Evolutionary conservation across 106 monocot genomes (phyloP), one percentile per base, ranked within the genome.

Genomic region (Chionographis japonica): DNA sequence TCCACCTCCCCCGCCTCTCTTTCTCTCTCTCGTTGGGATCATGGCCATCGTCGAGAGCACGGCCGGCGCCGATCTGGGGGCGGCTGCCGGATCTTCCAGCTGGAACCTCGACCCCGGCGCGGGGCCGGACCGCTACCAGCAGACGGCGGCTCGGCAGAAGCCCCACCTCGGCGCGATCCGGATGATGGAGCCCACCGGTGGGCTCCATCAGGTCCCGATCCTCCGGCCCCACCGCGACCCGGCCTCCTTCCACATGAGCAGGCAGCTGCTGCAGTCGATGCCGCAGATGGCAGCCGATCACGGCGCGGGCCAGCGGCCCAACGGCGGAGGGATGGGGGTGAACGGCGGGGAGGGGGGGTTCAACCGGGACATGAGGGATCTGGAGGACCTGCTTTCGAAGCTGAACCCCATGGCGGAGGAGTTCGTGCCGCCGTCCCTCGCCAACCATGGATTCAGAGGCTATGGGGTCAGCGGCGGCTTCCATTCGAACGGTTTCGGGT

Each of bases 331-430:
- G 13, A 53, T 49, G 6, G 62, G 8, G 42, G 27, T 2, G 55
- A 35, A n/a, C 69, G 50, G 20, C 37, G 69, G 57, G 19, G 55
- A 49, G 4, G 81, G 70, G 46, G 82, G 72, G 12, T 70, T 82
- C 37, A 83, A 83, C 62, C 14, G 61, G 50, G 86, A 86, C 49
- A 83, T 90, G 67, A 76, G 72, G 62, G 83, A 86, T 77, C 67
- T 90, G 72, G 79, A 80, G 80, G 85, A 90, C 66, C 77, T 90
- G 51, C 75, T 90, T 11, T 86, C 86, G 49, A 90, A 90, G 86
- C 75, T 90, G 61, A 90, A 90, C 53, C 90, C 90, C 15, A 90
- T 90, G 90, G 90, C 90, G 51, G 86, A 80, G 83, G 90, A 90
- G 72, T 90, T 90, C 72, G 86, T 90, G 40, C 70, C 70, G 43